Conservation (phyloP, 768 basidiomycete species). For the Mycena venus region DNA sequence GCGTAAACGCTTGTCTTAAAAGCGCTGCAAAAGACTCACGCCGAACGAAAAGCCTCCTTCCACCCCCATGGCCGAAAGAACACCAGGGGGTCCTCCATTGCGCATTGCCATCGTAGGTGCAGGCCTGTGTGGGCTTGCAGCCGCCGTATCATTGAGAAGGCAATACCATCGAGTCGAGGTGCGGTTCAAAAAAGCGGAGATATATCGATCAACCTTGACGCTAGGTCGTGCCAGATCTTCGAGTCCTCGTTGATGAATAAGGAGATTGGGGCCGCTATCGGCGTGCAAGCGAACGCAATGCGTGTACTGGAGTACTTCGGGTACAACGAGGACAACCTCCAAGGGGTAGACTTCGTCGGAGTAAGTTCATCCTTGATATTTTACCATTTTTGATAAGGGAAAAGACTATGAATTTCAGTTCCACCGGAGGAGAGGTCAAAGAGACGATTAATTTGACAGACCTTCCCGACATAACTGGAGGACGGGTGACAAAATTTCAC, state of each 20-base stretch:
- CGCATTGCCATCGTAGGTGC: slow-evolving; percentile 26
- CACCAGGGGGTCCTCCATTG: background rate
- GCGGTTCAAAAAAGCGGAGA: slow-evolving; percentile 21
- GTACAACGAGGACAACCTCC: slow-evolving; percentile 13
- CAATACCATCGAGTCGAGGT: slow-evolving; percentile 25
- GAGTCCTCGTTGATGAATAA: no score
- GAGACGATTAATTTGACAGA: no score
- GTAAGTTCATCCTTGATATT: background rate
- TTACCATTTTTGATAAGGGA: background rate
- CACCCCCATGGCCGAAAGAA: background rate
- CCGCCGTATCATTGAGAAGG: slow-evolving; percentile 20
- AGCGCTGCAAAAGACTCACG: no score
- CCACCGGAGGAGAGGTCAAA: slow-evolving; percentile 7
- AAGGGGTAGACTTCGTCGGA: slow-evolving; percentile 22
- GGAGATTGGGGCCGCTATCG: slow-evolving; percentile 24
- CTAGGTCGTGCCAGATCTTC: slow-evolving; percentile 24
- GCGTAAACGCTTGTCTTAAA: no score
- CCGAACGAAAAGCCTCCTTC: no score
- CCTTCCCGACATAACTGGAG: no score
- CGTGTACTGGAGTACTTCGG: slow-evolving; percentile 22
- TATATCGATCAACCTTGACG: no score
- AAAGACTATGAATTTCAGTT: slow-evolving; percentile 22
- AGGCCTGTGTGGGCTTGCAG: slow-evolving; percentile 23
- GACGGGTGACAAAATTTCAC: no score
- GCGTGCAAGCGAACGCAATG: slow-evolving; percentile 24